Evolutionary conservation across 2,329 filamentous ascomycete species (phyloP), one percentile per base, ranked within the genome.

Genomic region (Rutstroemia sp.): DNA sequence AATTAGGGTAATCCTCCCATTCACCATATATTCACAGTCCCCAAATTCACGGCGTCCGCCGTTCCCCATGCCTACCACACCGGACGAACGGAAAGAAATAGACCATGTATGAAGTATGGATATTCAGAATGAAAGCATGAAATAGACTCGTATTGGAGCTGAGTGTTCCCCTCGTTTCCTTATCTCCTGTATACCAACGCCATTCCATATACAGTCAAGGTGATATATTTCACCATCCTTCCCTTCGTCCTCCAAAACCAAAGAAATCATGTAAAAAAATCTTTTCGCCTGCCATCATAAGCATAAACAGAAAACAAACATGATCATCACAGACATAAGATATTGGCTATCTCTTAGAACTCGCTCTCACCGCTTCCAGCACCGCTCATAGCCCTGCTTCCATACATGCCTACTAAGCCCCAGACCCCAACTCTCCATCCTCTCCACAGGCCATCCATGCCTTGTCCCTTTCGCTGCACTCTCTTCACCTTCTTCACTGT

Each of bases 371-470:
- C 45, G n/a, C 60, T 65, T 4, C 61, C 65, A 42, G 59, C 64
- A 52, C 61, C 67, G 37, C 64, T 65, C 56, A 70, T 63, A 42
- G 66, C 63, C 56, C 59, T 62, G 16, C 63, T 61, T 37, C 77
- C 76, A 78, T 79, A 80, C 56, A 81, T 74, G 6, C 79, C 79
- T 17, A 78, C 73, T 46, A 81, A 72, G 16, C 78, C 78, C 78
- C 79, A 80, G 58, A 81, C 75, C 6, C 79, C 79, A 27, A 82
- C 73, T 61, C 78, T 73, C 79, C 79, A 82, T 53, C 79, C 79
- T 56, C 79, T 73, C 69, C 80, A 82, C 7, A 82, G 66, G 6
- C 79, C 79, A 58, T 78, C 73, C 34, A 81, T 66, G 16, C 79
- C 79, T 61, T 81, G 78, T 10, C 78, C 78, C 59, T 75, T 78